Evolutionary conservation across 306 rosid species (phyloP), one percentile per base, ranked within the genome.

Genomic region (Begonia fuchsioides): DNA sequence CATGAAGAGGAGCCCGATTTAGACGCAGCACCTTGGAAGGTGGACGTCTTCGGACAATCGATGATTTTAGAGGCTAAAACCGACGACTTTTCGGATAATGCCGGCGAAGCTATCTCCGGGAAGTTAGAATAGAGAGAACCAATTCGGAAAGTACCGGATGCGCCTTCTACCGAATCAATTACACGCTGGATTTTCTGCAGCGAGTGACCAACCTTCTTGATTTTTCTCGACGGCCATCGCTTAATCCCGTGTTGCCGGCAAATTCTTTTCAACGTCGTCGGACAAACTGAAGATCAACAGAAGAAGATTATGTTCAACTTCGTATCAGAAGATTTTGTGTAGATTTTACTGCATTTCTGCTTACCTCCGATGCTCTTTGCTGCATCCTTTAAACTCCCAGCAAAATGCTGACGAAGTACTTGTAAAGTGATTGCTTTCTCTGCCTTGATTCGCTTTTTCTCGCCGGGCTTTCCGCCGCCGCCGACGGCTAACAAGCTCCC

Each of bases 251-350:
- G 82, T 57, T 79, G 83, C 58, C 77, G 76, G 72, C 94, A 76
- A 63, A 82, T 82, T 69, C 87, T 66, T 55, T 76, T 83, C 61
- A 76, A 68, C 32, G 93, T 76, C 12, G 87, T 82, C n/a, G 82
- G 76, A 50, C 87, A 76, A 15, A 79, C 87, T 82, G 67, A 41
- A 41, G n/a, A 41, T 41, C 13, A 41, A 10, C 14, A n/a, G 45
- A 11, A 41, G 45, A 4, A n/a, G 12, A 40, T 13, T 41, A 41
- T 10, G 45, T 3, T 6, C 35, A 3, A 8, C 8, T 26, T 26
- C 7, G 8, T 5, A 26, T 26, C 35, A 26, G 35, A 26, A 26
- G 8, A 26, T 26, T 2, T 26, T 4, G 5, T 20, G 5, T 26
- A 26, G 35, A 26, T 26, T 26, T 6, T 3, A 26, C 35, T 26